These are phyloP conservation scores for Aspergillus funiculosus DNA, from an alignment of 495 filamentous ascomycete genomes.

Conservation along the genomic window DNA sequence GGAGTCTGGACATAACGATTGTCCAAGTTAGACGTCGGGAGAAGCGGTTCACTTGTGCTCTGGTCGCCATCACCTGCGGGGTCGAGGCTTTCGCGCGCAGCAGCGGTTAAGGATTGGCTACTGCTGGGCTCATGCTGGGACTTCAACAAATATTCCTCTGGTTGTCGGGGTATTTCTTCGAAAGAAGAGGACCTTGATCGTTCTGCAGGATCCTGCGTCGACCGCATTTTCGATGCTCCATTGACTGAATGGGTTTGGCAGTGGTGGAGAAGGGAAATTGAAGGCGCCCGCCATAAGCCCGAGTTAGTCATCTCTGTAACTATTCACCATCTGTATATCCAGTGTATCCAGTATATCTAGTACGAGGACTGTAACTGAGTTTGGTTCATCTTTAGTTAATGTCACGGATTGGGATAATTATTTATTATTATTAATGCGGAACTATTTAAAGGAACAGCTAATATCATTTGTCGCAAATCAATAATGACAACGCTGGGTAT, in stretches of 20 bases:
- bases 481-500: background rate
- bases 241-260: constrained; percentile 2
- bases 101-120: constrained; percentile 13
- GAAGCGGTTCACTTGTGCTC: constrained; percentile 20
- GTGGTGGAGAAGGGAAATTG: background rate
- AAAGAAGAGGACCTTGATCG: constrained; percentile 20
- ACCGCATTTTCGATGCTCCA: constrained; percentile 13
- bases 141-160: constrained; percentile 16
- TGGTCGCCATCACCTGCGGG: constrained; percentile 14
- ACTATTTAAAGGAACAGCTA: background rate
- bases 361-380: too few relatives aligned
- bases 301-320: constrained; percentile 12
- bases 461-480: background rate
- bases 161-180: constrained; percentile 13
- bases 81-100: constrained; percentile 17
- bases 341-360: background rate
- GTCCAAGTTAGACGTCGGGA: constrained; percentile 17
- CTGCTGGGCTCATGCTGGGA: constrained; percentile 13
- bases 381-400: too few relatives aligned
- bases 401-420: too few relatives aligned
- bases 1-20: constrained; percentile 1
- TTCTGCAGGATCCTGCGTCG: constrained; percentile 4
- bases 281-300: background rate
- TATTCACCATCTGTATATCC: too few relatives aligned
- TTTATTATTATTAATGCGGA: too few relatives aligned